These are phyloP conservation scores for Fusarium algeriense DNA, from an alignment of 2,329 filamentous ascomycete species.

Conservation along the genomic window DNA sequence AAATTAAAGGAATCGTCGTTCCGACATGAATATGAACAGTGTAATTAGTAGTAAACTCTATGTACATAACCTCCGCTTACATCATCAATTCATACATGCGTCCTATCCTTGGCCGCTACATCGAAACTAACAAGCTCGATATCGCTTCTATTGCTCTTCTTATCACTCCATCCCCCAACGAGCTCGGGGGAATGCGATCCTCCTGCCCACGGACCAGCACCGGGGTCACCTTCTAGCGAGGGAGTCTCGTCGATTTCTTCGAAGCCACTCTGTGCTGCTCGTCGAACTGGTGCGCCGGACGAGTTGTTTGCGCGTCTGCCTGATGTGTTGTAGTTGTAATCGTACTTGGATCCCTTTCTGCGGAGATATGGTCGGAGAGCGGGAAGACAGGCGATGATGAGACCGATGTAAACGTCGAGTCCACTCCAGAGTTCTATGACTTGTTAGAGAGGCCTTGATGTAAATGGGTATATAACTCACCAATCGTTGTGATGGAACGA, in stretches of 20 bases:
- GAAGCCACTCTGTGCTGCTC: constrained; percentile 20
- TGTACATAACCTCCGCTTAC: not conserved
- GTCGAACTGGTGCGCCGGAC: not conserved
- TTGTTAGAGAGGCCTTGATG: not conserved
- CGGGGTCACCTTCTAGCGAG: not conserved
- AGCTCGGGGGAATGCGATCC: constrained; percentile 12
- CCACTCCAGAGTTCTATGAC: constrained; percentile 33
- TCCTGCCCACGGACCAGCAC: not conserved
- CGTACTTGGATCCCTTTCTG: constrained; percentile 4
- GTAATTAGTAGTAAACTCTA: not conserved
- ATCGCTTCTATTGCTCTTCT: constrained; percentile 32
- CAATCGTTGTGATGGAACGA: constrained; percentile 32
- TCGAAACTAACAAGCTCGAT: constrained; percentile 20
- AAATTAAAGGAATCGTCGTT: not conserved
- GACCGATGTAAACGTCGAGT: constrained; percentile 32
- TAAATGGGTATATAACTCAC: not conserved
- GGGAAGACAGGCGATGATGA: constrained; percentile 41
- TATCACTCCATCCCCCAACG: constrained; percentile 21
- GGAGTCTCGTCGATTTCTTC: constrained; percentile 34
- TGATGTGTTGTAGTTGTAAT: constrained; percentile 22
- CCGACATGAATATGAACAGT: not conserved
- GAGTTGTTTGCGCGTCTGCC: constrained; percentile 7
- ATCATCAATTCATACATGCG: not conserved
- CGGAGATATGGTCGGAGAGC: constrained; percentile 39
- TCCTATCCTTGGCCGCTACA: not conserved